A percentile compares a stretch with the other conserved stretches of the same genome.
phyloP scores from a whole-genome alignment of 331 rosid species.

The Dryas integrifolia region DNA sequence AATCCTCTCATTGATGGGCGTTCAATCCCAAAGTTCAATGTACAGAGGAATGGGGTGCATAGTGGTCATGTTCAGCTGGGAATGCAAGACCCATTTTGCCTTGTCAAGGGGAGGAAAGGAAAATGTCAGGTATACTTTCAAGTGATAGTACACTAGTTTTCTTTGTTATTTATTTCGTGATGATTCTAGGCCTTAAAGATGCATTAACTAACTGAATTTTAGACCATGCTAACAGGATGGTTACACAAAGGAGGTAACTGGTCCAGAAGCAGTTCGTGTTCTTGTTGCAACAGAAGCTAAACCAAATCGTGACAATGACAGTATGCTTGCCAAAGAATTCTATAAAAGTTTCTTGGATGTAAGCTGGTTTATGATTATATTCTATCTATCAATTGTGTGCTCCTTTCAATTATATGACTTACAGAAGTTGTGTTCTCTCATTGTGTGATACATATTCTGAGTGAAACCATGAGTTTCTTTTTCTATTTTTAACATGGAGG shows the following conservation, averaged over 20 bases:
- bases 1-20: conserved; percentile 16
- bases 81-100: conserved; percentile 20
- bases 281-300: conserved; percentile 26
- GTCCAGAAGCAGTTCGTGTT: conserved; percentile 20
- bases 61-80: conserved; percentile 26
- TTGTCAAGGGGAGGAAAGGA: conserved; percentile 3
- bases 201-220: neutral
- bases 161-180: neutral
- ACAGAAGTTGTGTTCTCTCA: neutral
- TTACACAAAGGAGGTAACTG: conserved; percentile 10
- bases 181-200: neutral
- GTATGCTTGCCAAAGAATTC: conserved; percentile 8
- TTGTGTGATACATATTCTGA: neutral
- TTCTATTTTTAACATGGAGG: too few species aligned
- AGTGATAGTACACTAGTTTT: neutral
- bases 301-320: conserved; percentile 4
- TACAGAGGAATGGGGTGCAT: conserved; percentile 16
- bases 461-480: neutral
- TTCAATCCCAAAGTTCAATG: neutral
- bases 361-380: neutral
- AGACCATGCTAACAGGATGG: conserved; percentile 18
- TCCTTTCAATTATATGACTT: too few species aligned
- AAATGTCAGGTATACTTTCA: conserved; percentile 21
- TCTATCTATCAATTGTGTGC: neutral
- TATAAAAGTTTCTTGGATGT: conserved; percentile 24